Evolutionary conservation across 2,329 filamentous ascomycete species (phyloP), one percentile per base, ranked within the genome.

Genomic region (Epichloe scottii): DNA sequence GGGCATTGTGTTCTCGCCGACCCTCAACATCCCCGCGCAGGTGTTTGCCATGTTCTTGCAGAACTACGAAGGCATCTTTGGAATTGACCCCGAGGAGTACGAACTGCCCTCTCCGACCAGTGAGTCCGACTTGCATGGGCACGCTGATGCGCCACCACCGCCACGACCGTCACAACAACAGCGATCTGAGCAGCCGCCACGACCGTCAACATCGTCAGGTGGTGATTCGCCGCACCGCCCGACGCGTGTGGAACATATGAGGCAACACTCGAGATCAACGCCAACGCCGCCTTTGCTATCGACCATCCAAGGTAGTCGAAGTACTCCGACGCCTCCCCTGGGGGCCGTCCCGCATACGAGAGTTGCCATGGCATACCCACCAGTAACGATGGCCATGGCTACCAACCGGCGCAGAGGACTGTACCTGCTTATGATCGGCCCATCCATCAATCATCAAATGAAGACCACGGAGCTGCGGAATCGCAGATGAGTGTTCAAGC

Each of bases 1-100:
- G 50, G 91, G 93, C 56, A 97, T 98, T 59, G 91, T 98, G 51
- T 98, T 98, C 67, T 95, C 93, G 15, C 93, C 93, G 0, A 97
- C 93, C 0, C 77, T 98, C 50, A 97, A 97, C 66, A 95, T 98
- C 42, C 91, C 93, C 0, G 89, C 89, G 0, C 90, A 91, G 0
- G 85, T 98, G 11, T 96, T 98, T 65, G 89, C 90, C 3, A 78
- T 94, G 66, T 93, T 98, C 66, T 75, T 98, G 52, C 90, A 93
- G 56, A 90, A 97, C 61, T 96, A 89, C 63, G 78, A 86, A 55
- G 79, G 77, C 41, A 91, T 98, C 46, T 98, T 97, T 63, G 85
- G 85, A 19, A 75, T 83, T 44, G 73, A 80, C 17, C 77, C 85
- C 0, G 81, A 84, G 57, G 75, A 81, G 48, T 82, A 83, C 51